Percentiles rank a stretch among this genome's conserved stretches.
Conservation (phyloP, 2,329 filamentous ascomycete species). For the Parastagonospora nodorum region DNA sequence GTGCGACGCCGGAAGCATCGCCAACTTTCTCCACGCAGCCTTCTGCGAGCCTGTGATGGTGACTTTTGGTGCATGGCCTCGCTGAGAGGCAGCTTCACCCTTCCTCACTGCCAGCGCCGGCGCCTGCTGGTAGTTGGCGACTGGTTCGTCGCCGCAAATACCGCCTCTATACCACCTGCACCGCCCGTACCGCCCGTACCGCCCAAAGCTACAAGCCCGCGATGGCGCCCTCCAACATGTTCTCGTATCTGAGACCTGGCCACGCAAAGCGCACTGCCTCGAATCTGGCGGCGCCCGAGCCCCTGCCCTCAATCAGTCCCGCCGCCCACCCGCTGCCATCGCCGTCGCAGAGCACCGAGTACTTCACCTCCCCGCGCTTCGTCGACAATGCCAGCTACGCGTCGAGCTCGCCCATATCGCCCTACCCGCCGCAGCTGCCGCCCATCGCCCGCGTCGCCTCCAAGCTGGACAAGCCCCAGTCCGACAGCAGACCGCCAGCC, state of each 20-base stretch:
- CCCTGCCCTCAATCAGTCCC: constrained; percentile 25
- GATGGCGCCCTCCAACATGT: constrained; percentile 49
- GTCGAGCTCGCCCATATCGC: constrained; percentile 44
- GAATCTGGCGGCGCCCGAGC: constrained; percentile 40
- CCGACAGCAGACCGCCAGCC: constrained; percentile 12
- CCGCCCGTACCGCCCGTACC: too few species aligned
- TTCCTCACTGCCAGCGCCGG: constrained; percentile 1
- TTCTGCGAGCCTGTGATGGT: constrained; percentile 27
- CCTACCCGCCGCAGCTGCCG: constrained; percentile 46
- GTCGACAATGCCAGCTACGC: constrained; percentile 34
- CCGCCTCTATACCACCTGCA: too few species aligned
- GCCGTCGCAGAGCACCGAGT: constrained; percentile 36
- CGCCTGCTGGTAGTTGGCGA: constrained; percentile 2
- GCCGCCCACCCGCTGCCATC: constrained; percentile 30
- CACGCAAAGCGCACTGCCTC: constrained; percentile 48
- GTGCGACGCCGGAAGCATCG: constrained; percentile 31
- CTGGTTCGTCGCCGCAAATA: constrained; percentile 10
- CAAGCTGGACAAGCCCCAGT: constrained; percentile 31
- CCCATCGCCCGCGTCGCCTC: constrained; percentile 48
- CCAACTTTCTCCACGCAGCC: constrained; percentile 10
- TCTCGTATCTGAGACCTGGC: constrained; percentile 46
- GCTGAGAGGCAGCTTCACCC: constrained; percentile 36
- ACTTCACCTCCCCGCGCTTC: constrained; percentile 38
- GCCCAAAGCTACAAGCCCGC: constrained; percentile 9
- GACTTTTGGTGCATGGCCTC: constrained; percentile 36